Evolutionary conservation across 1,284 basidiomycete genomes (phyloP), one percentile per base, ranked within the genome.

Genomic region (Leccinum huronense): DNA sequence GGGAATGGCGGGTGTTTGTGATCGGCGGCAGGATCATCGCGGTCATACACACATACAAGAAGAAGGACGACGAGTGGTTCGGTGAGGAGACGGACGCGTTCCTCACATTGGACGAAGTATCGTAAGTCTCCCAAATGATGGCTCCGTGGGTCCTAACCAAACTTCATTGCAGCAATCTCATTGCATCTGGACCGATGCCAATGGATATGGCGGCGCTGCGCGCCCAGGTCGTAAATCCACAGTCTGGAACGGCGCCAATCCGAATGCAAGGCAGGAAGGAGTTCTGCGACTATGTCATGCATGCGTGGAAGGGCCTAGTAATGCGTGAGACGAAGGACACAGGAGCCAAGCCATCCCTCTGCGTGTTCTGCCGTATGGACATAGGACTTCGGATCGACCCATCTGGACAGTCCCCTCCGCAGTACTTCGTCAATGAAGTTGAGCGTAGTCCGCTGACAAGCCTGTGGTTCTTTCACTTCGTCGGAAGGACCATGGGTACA

Each of bases 1-100:
- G 60, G 1, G 56, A 64, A 31, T 64, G 63, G 56, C 55, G 60
- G 27, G 63, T 23, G 1, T 59, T 64, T 1, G 14, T 64, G 3
- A 33, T 62, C 5, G 48, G 63, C 0, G 38, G 60, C 2, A 19
- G 6, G 2, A 40, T 64, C 0, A 42, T 58, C 2, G 9, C 36
- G 0, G 31, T 55, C 2, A 55, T 64, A 27, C 63, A 64, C 14
- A 60, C 58, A 1, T 14, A 42, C 45, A 33, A 27, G 11, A 11
- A 5, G 9, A 31, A 5, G 19, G 23, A 36, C 2, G 23, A 8
- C 0, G 9, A 34, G 9, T 63, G 58, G 58, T 1, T 0, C 2
- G 55, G 63, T 0, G 7, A 2, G 1, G 27, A 13, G 1, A 30
- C 60, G 1, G 38, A 54, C 1, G 1, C 45, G 1, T 64, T 57